These are phyloP conservation scores for Rhododendron ovatum DNA, from an alignment of 148 eudicot genomes.

Conservation along the genomic window DNA sequence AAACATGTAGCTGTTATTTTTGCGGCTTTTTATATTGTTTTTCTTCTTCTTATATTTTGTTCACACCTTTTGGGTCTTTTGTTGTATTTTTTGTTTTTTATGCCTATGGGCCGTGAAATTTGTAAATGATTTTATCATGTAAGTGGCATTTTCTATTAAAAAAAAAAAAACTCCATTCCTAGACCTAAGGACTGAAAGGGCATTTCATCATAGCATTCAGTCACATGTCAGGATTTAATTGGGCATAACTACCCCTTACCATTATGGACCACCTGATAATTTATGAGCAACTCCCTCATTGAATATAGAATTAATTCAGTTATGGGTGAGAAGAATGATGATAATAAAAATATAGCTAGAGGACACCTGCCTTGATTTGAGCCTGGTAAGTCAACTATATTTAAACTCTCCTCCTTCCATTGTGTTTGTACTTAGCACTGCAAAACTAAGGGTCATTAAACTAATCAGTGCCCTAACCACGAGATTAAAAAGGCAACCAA, in stretches of 20 bases:
- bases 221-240: slow-evolving; percentile 2
- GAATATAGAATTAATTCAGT: neutral
- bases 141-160: no score
- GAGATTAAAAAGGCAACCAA: neutral
- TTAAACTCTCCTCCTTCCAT: neutral
- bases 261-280: slow-evolving; percentile 5
- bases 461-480: neutral
- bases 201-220: neutral
- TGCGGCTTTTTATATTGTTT: no score
- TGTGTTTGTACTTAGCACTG: slow-evolving; percentile 7
- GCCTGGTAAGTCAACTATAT: slow-evolving; percentile 1
- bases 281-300: slow-evolving; percentile 3
- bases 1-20: no score
- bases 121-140: no score
- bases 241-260: slow-evolving; percentile 6
- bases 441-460: slow-evolving; percentile 6
- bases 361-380: slow-evolving; percentile 12
- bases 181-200: neutral
- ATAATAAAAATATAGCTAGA: neutral
- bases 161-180: no score
- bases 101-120: no score
- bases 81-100: no score
- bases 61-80: no score
- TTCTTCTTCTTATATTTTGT: no score
- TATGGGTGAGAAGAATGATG: slow-evolving; percentile 8